Base-by-base conservation (phyloP, 139 green algal genomes). In the Parachlorella kessleri region DNA sequence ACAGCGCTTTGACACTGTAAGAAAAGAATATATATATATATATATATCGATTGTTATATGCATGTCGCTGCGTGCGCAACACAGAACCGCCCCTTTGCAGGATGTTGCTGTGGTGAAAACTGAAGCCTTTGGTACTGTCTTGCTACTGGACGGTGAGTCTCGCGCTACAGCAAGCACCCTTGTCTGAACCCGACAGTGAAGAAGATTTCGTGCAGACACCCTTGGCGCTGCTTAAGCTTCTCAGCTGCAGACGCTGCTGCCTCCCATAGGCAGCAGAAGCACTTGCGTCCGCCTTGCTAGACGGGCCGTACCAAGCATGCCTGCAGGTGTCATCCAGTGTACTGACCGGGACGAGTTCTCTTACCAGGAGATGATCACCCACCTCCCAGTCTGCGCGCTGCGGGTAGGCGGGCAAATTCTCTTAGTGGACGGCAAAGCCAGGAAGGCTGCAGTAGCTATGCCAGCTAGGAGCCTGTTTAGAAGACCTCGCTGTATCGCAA, bases 331-430 rank as follows among this genome's bases (percentile, higher is more conserved):
- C 14, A 99, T 99, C 41, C 97, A 99, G 82, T 92, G 87, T 72
- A 99, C 97, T 26, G 92, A 99, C 33, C 82, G 89, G 3, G 97
- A 99, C 77, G 97, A 99, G 84, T 97, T 97, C 71, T 89, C 92
- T 4, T 99, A 99, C 86, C 88, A 92, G 86, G 97, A 99, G 86
- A 99, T 99, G 97, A 98, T 99, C 42, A 83, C 93, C 1, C 94
- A 99, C 84, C 77, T 99, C 38, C 93, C 97, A 2, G 75, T 98
- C 38, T 98, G 93, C 76, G 89, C 91, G 3, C 86, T 98, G 23
- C 77, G 90, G 73, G 87, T 95, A 66, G 53, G 82, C 24, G 28
- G 28, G 53, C 48, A 59, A n/a, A n/a, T n/a, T n/a, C n/a, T n/a
- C n/a, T n/a, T n/a, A n/a, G n/a, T n/a, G n/a, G n/a, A n/a, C n/a